These are phyloP conservation scores for Serpula lacrymans DNA, from an alignment of 768 basidiomycete species.

Conservation along the genomic window DNA sequence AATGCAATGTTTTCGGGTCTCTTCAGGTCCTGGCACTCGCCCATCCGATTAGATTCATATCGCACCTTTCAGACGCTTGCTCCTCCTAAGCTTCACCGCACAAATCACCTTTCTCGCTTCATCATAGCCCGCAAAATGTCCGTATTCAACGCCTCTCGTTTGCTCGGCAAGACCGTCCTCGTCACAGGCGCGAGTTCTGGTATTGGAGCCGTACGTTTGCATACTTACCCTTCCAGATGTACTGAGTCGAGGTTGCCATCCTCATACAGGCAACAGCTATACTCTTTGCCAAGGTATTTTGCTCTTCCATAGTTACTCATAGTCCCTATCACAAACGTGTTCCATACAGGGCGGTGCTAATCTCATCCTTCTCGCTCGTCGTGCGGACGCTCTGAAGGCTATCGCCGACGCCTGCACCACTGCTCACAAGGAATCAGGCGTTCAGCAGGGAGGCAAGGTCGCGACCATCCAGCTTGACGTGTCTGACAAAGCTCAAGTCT, in stretches of 20 bases:
- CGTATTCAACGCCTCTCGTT: conserved; percentile 74
- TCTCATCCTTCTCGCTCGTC: conserved; percentile 79
- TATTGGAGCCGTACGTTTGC: conserved; percentile 73
- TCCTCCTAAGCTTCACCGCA: not conserved
- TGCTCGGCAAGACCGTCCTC: conserved; percentile 83
- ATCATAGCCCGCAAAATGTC: conserved; percentile 48
- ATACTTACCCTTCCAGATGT: not conserved
- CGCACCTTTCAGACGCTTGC: not conserved
- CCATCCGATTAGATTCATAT: conserved; percentile 1
- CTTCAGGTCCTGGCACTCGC: conserved; percentile 1
- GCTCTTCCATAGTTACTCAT: not conserved
- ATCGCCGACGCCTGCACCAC: conserved; percentile 64
- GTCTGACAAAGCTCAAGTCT: conserved; percentile 69
- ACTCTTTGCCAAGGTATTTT: conserved; percentile 77
- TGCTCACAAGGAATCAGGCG: conserved; percentile 71
- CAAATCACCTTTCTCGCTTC: not conserved
- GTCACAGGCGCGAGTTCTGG: conserved; percentile 89
- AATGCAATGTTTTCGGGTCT: not conserved
- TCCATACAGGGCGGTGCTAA: conserved; percentile 76
- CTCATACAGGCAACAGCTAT: conserved; percentile 71
- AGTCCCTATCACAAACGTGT: not conserved
- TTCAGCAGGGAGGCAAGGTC: conserved; percentile 76
- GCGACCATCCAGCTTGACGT: conserved; percentile 74
- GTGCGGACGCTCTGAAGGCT: conserved; percentile 66
- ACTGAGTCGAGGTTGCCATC: conserved; percentile 1